Evolutionary conservation across 2,329 filamentous ascomycete species (phyloP), one percentile per base, ranked within the genome.

Genomic region (Ophiostoma piceae): DNA sequence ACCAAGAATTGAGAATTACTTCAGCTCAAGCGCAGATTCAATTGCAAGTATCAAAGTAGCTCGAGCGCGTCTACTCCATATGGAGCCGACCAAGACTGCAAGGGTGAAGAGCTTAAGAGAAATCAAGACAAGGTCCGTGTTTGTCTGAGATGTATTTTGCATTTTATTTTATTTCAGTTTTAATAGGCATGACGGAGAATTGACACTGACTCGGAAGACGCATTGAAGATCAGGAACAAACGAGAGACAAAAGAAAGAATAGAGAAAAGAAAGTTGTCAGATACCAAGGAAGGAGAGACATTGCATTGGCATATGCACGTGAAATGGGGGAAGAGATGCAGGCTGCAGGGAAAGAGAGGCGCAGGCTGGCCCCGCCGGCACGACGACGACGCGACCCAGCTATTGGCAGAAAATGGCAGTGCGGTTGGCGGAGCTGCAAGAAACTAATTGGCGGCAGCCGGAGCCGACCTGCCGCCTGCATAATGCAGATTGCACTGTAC

Each of bases 51-150:
- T 57, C 51, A 57, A 62, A 29, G 57, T 60, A 19, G 5, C 51
- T n/a, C 26, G 26, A 62, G 26, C 57, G 57, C 57, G 57, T 62
- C 57, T 29, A 35, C 14, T 57, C 51, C 22, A 57, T 26, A 57
- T 22, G 43, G 43, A n/a, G 43, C 43, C 19, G 43, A 22, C 39
- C 39, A 22, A 26, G 51, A 3, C 57, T 32, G 57, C 26, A 62
- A 62, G 57, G 57, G 57, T 62, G 26, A 32, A 62, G 57, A 62
- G 57, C 57, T 62, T 62, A 62, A 32, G 57, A 62, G 19, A 16
- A 67, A 65, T 64, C 37, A 67, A 64, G 62, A 62, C 39, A 67
- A 57, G 70, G 67, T 65, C 70, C 65, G 70, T 66, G 67, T 71
- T 26, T 54, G 67, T 71, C 39, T 68, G 70, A 71, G 60, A 39